Conservation (phyloP, 2,329 filamentous ascomycete species). For the Hypoxylon sp. region DNA sequence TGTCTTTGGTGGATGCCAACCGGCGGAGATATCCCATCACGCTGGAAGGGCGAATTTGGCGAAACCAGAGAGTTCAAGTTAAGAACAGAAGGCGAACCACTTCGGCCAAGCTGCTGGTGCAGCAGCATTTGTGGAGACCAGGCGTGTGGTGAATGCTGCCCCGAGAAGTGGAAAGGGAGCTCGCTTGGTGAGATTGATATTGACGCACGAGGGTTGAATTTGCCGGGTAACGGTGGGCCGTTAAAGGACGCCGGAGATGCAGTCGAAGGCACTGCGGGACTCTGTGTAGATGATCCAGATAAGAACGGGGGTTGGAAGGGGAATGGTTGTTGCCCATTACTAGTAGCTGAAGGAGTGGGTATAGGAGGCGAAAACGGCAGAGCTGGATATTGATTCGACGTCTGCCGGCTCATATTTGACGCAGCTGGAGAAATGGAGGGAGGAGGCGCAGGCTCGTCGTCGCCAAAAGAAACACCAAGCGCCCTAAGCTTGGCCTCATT, state of each 20-base stretch:
- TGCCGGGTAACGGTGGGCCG: slow-evolving; percentile 66
- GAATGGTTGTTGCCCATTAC: slow-evolving; percentile 71
- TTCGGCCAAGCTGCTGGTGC: slow-evolving; percentile 67
- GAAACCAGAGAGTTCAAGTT: slow-evolving; percentile 72
- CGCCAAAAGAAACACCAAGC: slow-evolving; percentile 85
- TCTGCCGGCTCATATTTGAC: slow-evolving; percentile 74
- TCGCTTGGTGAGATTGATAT: slow-evolving; percentile 75
- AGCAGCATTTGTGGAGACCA: slow-evolving; percentile 72
- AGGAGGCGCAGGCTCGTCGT: slow-evolving; percentile 75
- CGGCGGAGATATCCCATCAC: slow-evolving; percentile 63
- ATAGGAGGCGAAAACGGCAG: slow-evolving; percentile 88
- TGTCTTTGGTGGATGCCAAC: slow-evolving; percentile 69
- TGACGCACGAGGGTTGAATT: slow-evolving; percentile 80
- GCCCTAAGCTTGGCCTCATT: slow-evolving; percentile 94
- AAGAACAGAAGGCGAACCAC: slow-evolving; percentile 75
- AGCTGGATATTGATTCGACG: slow-evolving; percentile 81
- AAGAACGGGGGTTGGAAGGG: slow-evolving; percentile 73
- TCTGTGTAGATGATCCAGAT: slow-evolving; percentile 73
- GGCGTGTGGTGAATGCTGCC: slow-evolving; percentile 72
- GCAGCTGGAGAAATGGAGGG: slow-evolving; percentile 77
- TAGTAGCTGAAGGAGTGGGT: slow-evolving; percentile 82
- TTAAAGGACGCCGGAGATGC: slow-evolving; percentile 81
- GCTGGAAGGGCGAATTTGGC: slow-evolving; percentile 74
- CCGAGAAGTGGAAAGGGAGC: slow-evolving; percentile 77
- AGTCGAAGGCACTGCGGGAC: slow-evolving; percentile 74